Evolutionary conservation across 345 rosid species (phyloP), one percentile per base, ranked within the genome.

Genomic region (Carallia pectinifolia): DNA sequence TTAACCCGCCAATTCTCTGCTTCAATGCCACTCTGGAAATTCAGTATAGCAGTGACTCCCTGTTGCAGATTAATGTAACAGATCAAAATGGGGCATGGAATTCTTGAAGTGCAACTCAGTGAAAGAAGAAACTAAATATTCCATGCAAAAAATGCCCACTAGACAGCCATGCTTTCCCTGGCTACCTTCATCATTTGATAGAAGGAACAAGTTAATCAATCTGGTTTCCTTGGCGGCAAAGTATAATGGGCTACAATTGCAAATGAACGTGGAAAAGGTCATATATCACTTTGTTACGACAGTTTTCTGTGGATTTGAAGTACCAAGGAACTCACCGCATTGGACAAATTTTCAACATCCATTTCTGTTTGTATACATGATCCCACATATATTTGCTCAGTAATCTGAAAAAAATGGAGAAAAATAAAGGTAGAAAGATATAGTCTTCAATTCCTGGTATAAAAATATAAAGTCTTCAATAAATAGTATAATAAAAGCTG

Each of bases 331-430:
- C 96, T 88, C 75, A 94, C 98, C 64, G 69, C 81, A 40, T 50
- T 73, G 7, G 90, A 84, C 77, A 94, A 76, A 13, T 76, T 77
- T 80, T 88, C 80, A 6, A 91, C 89, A 84, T 94, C 98, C 29
- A 81, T 87, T 77, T 86, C 93, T 61, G 84, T 83, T 85, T 94
- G 97, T 71, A 91, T 77, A 65, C 97, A 94, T 54, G 97, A 94
- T 37, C 98, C 97, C 55, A 91, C 87, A 69, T 87, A 85, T 75
- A 91, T 86, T 66, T 94, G 98, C 82, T 91, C 97, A 1, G 97
- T 91, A 66, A 94, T 84, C 98, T 94, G 77, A 23, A 66, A 71
- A 23, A 79, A 65, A 66, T 19, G 63, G 71, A 68, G 31, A 73
- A 31, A 10, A 40, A 61, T 34, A 67, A 23, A 30, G 30, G 58